Evolutionary conservation across 352 stramenopile species (phyloP).

Genomic region (Phytophthora pisi): DNA sequence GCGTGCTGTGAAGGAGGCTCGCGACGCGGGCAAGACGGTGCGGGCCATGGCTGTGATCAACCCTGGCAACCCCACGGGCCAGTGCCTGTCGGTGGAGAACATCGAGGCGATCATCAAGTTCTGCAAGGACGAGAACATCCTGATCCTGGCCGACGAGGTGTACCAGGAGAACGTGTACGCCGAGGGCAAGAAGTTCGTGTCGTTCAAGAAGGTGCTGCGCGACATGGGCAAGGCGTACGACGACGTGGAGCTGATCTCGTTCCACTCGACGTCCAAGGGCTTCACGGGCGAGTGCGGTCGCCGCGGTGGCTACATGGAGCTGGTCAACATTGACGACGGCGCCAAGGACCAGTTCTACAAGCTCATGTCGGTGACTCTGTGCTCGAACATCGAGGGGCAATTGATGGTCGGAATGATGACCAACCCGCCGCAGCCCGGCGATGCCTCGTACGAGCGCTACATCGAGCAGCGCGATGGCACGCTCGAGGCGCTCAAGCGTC

Average conservation of each 20-base stretch:
- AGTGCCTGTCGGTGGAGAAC: constrained; percentile 86
- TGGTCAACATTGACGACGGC: constrained; percentile 94
- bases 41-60: constrained; percentile 99
- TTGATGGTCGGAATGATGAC: constrained; percentile 98
- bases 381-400: constrained; percentile 97
- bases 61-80: constrained; percentile 98
- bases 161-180: constrained; percentile 99
- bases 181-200: constrained; percentile 92
- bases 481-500: constrained; percentile 93
- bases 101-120: constrained; percentile 97
- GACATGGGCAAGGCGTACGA: constrained; percentile 86
- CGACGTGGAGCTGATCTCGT: constrained; percentile 97
- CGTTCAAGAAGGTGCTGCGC: constrained; percentile 94
- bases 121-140: constrained; percentile 93
- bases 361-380: constrained; percentile 97
- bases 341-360: constrained; percentile 99
- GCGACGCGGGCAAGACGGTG: constrained; percentile 90
- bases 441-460: constrained; percentile 92
- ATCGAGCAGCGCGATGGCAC: constrained; percentile 91
- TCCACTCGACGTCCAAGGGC: constrained; percentile 99
- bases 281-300: constrained; percentile 99
- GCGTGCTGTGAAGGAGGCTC: constrained; percentile 89
- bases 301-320: constrained; percentile 96
- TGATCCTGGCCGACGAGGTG: constrained; percentile 98
- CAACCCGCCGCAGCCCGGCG: constrained; percentile 91